phyloP scores from a whole-genome alignment of 805 yeast species.

The Metschnikowia orientalis region DNA sequence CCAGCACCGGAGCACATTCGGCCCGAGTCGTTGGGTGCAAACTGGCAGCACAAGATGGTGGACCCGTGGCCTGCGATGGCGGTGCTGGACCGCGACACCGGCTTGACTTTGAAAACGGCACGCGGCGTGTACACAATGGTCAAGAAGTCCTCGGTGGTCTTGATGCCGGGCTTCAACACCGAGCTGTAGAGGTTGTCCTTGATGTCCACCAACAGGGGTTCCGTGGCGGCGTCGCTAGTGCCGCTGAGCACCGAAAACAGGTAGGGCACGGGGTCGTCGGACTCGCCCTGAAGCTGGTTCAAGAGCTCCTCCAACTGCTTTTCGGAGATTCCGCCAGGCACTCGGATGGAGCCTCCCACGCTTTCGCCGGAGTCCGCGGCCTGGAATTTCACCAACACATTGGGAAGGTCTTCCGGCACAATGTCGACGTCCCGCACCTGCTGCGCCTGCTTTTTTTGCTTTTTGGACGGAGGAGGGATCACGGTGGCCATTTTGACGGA shows the following conservation, averaged over 20 bases:
- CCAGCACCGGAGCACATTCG: conserved; percentile 95
- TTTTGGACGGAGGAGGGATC: conserved; percentile 90
- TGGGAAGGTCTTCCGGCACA: conserved; percentile 75
- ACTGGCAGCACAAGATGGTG: conserved; percentile 85
- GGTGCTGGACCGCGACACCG: conserved; percentile 85
- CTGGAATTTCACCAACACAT: conserved; percentile 82
- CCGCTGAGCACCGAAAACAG: conserved; percentile 63
- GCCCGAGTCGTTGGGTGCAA: conserved; percentile 85
- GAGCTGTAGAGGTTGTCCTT: conserved; percentile 73
- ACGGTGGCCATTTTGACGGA: conserved; percentile 79
- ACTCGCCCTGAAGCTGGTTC: conserved; percentile 66
- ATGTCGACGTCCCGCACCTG: conserved; percentile 69
- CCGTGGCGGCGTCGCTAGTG: conserved; percentile 33
- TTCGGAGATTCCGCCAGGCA: conserved; percentile 84
- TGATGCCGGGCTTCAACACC: conserved; percentile 78
- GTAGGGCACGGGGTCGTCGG: conserved; percentile 87
- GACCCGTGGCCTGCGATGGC: conserved; percentile 96
- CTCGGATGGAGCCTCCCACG: conserved; percentile 79
- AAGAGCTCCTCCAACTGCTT: conserved; percentile 83
- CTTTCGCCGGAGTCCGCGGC: conserved; percentile 90
- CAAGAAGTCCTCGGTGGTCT: conserved; percentile 88
- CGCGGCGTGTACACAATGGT: conserved; percentile 91
- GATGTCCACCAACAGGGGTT: conserved; percentile 58
- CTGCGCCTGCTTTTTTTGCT: conserved; percentile 80
- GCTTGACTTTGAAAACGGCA: conserved; percentile 88